Conservation (phyloP, 2,329 filamentous ascomycete species). For the Lachnum nothofagi region DNA sequence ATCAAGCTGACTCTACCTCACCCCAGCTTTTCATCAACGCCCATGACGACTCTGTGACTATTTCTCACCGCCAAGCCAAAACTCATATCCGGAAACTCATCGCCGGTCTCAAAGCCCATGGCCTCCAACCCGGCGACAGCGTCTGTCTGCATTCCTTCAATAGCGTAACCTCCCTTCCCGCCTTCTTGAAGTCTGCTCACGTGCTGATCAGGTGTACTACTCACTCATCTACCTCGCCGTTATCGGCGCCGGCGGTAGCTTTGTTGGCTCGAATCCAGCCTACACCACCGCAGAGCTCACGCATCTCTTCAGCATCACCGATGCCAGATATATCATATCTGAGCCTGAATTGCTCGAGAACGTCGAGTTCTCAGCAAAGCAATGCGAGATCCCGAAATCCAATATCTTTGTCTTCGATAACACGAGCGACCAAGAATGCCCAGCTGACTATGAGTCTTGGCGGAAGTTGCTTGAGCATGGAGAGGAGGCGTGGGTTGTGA, state of each 20-base stretch:
- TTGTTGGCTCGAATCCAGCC: slow-evolving; percentile 21
- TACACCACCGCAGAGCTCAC: slow-evolving; percentile 16
- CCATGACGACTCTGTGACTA: not conserved
- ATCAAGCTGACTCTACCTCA: too few species aligned
- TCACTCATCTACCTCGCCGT: slow-evolving; percentile 16
- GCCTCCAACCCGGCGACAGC: slow-evolving; percentile 15
- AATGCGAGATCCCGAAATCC: slow-evolving; percentile 17
- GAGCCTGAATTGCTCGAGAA: slow-evolving; percentile 5
- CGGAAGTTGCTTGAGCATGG: slow-evolving; percentile 6
- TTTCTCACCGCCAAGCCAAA: slow-evolving; percentile 7
- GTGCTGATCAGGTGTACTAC: slow-evolving; percentile 15
- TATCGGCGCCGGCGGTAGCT: slow-evolving; percentile 18
- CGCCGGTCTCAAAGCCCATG: slow-evolving; percentile 11
- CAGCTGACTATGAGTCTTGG: slow-evolving; percentile 1
- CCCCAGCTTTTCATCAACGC: slow-evolving; percentile 5
- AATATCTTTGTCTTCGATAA: slow-evolving; percentile 6
- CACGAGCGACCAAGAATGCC: not conserved
- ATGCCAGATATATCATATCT: slow-evolving; percentile 15
- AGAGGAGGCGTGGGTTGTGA: not conserved
- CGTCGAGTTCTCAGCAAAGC: slow-evolving; percentile 15
- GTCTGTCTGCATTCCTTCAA: slow-evolving; percentile 18
- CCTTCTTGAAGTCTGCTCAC: not conserved
- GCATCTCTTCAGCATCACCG: slow-evolving; percentile 14
- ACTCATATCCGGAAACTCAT: slow-evolving; percentile 11
- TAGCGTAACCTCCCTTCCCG: slow-evolving; percentile 8